Evolutionary conservation across 2,329 filamentous ascomycete species (phyloP).

Genomic region (Endocalyx cinctus): DNA sequence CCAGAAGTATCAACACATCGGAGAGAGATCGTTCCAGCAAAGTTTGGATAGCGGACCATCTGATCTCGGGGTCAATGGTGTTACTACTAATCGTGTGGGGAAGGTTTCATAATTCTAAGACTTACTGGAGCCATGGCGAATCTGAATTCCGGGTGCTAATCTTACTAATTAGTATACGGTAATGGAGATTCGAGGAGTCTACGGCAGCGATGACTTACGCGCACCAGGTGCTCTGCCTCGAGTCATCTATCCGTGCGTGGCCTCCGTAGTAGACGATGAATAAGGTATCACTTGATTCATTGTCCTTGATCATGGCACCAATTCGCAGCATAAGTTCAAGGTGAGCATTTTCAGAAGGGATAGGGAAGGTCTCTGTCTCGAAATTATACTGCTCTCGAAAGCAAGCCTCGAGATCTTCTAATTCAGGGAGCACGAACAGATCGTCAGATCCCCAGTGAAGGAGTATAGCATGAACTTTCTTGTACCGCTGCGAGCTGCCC

Average conservation of each 20-base stretch:
- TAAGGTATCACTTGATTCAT: slow-evolving; percentile 51
- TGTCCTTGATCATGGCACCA: slow-evolving; percentile 51
- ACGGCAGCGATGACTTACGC: slow-evolving; percentile 38
- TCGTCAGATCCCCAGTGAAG: slow-evolving; percentile 57
- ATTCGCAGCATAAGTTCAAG: slow-evolving; percentile 54
- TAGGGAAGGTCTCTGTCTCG: slow-evolving; percentile 53
- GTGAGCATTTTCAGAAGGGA: slow-evolving; percentile 55
- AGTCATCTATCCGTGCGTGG: slow-evolving; percentile 56
- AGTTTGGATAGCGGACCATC: slow-evolving; percentile 58
- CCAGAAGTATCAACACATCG: slow-evolving; percentile 53
- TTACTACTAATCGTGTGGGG: slow-evolving; percentile 5
- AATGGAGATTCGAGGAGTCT: not conserved
- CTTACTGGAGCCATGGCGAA: slow-evolving; percentile 53
- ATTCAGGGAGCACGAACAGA: slow-evolving; percentile 52
- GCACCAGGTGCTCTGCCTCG: slow-evolving; percentile 57
- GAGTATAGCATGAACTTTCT: slow-evolving; percentile 49
- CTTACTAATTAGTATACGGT: slow-evolving; percentile 6
- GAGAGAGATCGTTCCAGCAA: slow-evolving; percentile 53
- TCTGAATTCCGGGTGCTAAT: slow-evolving; percentile 43
- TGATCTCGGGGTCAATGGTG: slow-evolving; percentile 15
- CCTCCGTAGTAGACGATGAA: slow-evolving; percentile 58
- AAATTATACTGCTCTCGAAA: slow-evolving; percentile 52
- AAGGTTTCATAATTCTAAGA: slow-evolving; percentile 6
- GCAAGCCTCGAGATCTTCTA: slow-evolving; percentile 52
- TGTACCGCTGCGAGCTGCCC: slow-evolving; percentile 50